Conservation (phyloP, 257 asterid species). For the Paulownia fortunei region DNA sequence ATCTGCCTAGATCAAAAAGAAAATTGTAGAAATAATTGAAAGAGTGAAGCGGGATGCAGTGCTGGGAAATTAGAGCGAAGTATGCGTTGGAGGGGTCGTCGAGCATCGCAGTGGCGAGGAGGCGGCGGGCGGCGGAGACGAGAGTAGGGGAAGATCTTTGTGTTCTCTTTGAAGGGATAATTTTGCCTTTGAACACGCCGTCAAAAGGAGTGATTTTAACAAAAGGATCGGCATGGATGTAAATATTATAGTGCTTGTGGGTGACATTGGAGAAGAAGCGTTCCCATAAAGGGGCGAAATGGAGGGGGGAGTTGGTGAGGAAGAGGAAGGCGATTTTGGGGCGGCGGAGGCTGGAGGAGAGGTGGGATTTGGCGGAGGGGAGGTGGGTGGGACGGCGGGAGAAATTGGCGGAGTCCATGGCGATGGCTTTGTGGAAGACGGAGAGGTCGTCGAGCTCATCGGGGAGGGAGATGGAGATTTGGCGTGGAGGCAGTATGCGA, state of each 20-base stretch:
- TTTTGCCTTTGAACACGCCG: slow-evolving; percentile 59
- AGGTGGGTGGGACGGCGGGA: slow-evolving; percentile 55
- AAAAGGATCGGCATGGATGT: slow-evolving; percentile 82
- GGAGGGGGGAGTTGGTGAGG: slow-evolving; percentile 76
- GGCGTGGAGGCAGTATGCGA: slow-evolving; percentile 68
- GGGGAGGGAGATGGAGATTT: slow-evolving; percentile 66
- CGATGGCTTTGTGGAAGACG: slow-evolving; percentile 84
- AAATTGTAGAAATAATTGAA: slow-evolving; percentile 53
- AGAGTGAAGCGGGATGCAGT: slow-evolving; percentile 57
- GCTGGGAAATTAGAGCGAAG: slow-evolving; percentile 53
- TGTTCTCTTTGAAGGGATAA: slow-evolving; percentile 75
- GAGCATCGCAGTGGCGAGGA: slow-evolving; percentile 58
- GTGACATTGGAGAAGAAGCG: slow-evolving; percentile 62
- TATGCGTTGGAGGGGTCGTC: slow-evolving; percentile 52
- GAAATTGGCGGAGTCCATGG: slow-evolving; percentile 52
- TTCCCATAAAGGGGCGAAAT: slow-evolving; percentile 80
- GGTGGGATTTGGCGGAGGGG: slow-evolving; percentile 68
- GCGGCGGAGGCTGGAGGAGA: slow-evolving; percentile 69
- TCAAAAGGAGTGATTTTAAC: slow-evolving; percentile 45
- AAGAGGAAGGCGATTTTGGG: slow-evolving; percentile 91
- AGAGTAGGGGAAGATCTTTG: slow-evolving; percentile 87
- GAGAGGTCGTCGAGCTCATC: slow-evolving; percentile 92
- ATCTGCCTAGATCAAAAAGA: slow-evolving; percentile 62
- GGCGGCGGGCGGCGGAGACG: slow-evolving; percentile 57
- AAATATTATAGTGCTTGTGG: slow-evolving; percentile 62